Evolutionary conservation across 441 rosid genomes (phyloP), one percentile per base, ranked within the genome.

Genomic region (Pelargonium cotyledonis): DNA sequence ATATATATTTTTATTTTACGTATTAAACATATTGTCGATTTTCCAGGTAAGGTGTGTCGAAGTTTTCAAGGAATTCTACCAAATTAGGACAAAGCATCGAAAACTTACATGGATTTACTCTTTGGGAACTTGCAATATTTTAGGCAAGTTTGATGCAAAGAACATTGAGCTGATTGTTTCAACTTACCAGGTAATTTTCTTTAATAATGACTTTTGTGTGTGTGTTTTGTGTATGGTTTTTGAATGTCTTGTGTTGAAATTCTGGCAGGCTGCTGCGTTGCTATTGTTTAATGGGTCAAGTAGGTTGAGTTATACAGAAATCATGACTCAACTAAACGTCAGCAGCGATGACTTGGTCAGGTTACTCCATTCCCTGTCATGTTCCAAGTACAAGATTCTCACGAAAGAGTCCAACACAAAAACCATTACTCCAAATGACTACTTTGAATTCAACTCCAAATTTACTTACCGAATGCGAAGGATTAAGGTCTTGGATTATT

Each of bases 41-140:
- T 72, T 72, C 65, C 90, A 92, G 99, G 89, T 89, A 61, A 87
- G 77, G 79, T 88, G 97, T 58, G 96, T 92, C 2, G 91, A 95
- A 82, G 86, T 89, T 68, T 95, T 92, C 78, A 89, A 80, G 81
- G 89, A 85, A 55, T 95, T 90, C 72, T 95, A 95, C 66, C 90
- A 92, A 75, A 83, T 85, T 0, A 89, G 83, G 70, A 87, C 94
- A 3, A 92, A 85, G 69, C 96, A 89, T 76, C 80, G 98, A 72
- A 95, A 89, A 73, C 98, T 95, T 60, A 87, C 92, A 1, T 92
- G 98, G 99, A 95, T 92, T 23, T 95, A 88, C 76, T 92, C 99
- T 0, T 74, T 92, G 55, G 98, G 99, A 51, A 87, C 89, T 68
- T 92, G 98, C 73, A 88, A 90, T 68, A 74, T 95, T 46, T 80